Evolutionary conservation across 805 yeast species (phyloP), one percentile per base, ranked within the genome.

Genomic region (Diddensiella caesifluorescens): DNA sequence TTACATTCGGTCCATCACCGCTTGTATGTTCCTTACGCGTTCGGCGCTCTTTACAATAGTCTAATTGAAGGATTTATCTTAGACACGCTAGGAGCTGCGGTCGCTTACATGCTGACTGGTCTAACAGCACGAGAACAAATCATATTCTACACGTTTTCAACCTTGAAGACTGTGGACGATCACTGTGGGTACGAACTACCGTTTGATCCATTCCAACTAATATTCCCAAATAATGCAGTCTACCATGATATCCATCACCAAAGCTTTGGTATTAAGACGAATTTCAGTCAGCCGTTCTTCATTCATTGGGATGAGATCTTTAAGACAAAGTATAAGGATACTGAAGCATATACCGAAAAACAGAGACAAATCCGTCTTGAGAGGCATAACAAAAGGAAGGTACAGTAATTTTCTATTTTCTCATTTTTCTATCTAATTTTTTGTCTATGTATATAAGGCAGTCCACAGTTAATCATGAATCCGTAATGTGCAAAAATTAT

Each of bases 201-300:
- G 12, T 83, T 69, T 61, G 98, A 92, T 63, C 79, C 89, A 18
- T 83, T 92, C 72, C 98, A 92, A 69, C 59, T 78, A 32, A 43
- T 90, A 18, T 92, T 92, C 75, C 97, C 97, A 49, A 92, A 92
- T 67, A 88, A 92, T 60, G 83, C 97, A 10, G 83, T 88, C 23
- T 92, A 88, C 63, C 98, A 92, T 59, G 98, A 92, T 64, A 89
- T 92, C 53, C 98, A 92, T 61, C 98, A 92, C 65, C 98, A 92
- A 70, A 79, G 77, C 55, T 92, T 90, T 71, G 98, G 98, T 28
- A 79, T 92, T 65, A 87, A 87, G 69, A 79, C 82, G 44, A 92
- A 92, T 67, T 92, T 80, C 58, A 81, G 94, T 10, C 98, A 92
- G 70, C 98, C 98, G 3, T 92, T 90, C 68, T 92, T 92, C 66